Evolutionary conservation across 208 protist species (phyloP).

Genomic region (Naegleria gruberi): DNA sequence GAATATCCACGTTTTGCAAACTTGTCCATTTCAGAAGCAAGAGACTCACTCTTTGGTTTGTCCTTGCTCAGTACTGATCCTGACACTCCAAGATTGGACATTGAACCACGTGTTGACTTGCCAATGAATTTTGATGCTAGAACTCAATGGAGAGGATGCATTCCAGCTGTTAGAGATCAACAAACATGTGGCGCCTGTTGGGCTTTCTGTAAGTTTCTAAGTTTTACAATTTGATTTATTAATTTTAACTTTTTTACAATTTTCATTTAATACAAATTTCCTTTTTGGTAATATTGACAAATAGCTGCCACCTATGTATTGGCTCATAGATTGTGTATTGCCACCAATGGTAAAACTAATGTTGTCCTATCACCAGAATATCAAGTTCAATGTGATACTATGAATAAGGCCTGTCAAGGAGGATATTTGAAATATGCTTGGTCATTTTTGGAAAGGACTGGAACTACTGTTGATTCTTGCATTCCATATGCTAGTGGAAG

Average conservation of each 20-base stretch:
- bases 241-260: no score
- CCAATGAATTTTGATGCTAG: neutral
- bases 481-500: neutral
- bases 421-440: neutral
- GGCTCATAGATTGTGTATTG: conserved; percentile 71
- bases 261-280: no score
- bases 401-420: neutral
- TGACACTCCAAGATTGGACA: neutral
- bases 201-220: no score
- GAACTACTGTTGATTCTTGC: neutral
- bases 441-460: neutral
- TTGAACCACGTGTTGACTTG: neutral
- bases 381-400: neutral
- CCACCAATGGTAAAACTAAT: conserved; percentile 46
- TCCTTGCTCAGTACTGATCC: neutral
- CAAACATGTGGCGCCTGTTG: neutral
- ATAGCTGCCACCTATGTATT: conserved; percentile 46
- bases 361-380: neutral
- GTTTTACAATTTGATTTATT: no score
- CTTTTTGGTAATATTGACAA: neutral
- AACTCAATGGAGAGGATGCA: neutral
- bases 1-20: neutral
- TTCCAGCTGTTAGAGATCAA: neutral
- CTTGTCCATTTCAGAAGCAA: neutral
- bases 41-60: neutral